These are phyloP conservation scores for Didymosphaeria variabile DNA, from an alignment of 2,329 filamentous ascomycete species.

Conservation along the genomic window DNA sequence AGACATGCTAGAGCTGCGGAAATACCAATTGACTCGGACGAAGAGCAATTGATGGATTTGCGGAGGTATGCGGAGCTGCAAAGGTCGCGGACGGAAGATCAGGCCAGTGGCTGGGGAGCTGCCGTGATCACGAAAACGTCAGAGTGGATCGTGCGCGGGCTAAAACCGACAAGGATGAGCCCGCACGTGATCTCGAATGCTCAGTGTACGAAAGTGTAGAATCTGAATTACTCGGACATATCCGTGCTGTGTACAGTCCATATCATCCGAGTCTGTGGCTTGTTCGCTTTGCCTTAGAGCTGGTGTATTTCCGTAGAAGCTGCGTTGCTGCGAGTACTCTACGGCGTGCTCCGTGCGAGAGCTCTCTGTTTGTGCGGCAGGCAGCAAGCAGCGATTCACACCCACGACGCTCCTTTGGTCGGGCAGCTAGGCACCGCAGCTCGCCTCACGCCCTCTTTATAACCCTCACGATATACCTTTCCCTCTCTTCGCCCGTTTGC, in stretches of 20 bases:
- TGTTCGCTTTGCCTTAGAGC: background rate
- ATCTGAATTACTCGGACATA: too few relatives aligned
- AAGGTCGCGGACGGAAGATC: conserved; percentile 18
- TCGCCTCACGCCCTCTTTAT: conserved; percentile 18
- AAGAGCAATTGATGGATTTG: conserved; percentile 44
- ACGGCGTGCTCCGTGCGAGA: conserved; percentile 12
- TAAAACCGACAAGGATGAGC: background rate
- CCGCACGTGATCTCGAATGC: background rate
- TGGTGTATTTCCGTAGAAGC: background rate
- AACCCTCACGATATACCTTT: background rate
- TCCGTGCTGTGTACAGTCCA: too few relatives aligned
- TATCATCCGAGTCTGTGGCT: background rate
- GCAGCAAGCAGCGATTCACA: conserved; percentile 28
- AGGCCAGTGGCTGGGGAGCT: conserved; percentile 28
- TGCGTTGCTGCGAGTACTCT: background rate
- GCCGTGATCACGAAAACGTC: conserved; percentile 30
- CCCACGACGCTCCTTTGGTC: conserved; percentile 22
- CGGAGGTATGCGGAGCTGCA: conserved; percentile 11
- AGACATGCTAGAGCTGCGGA: conserved; percentile 51
- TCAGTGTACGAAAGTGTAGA: background rate
- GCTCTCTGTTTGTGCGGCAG: conserved; percentile 23
- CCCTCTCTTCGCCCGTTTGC: background rate
- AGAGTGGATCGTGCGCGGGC: conserved; percentile 9
- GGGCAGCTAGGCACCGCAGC: conserved; percentile 21
- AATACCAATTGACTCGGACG: conserved; percentile 44